phyloP scores from a whole-genome alignment of 106 monocot species.

The Dactylorhiza incarnata region DNA sequence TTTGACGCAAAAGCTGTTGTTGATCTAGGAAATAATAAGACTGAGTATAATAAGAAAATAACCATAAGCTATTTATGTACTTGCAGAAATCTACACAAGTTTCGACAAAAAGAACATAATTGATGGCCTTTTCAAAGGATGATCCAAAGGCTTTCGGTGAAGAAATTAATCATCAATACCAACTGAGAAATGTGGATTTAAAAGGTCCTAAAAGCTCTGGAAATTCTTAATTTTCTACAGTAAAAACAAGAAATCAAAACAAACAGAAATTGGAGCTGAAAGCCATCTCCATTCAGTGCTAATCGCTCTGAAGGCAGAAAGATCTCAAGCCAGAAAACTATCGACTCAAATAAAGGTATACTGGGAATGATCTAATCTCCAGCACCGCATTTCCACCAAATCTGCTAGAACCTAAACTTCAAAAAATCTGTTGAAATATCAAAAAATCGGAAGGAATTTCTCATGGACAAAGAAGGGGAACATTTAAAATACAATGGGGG shows the following conservation, averaged over 20 bases:
- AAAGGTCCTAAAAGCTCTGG: too few relatives aligned
- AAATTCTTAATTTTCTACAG: too few relatives aligned
- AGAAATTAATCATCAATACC: too few relatives aligned
- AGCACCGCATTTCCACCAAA: neutral
- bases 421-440: neutral
- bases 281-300: neutral
- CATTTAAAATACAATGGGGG: neutral
- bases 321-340: neutral
- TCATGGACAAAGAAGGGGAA: neutral
- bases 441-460: neutral
- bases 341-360: neutral
- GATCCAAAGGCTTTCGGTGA: neutral
- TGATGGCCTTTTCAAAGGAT: neutral
- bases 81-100: too few relatives aligned
- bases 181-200: too few relatives aligned
- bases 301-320: neutral
- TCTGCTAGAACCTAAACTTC: neutral
- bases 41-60: neutral
- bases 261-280: too few relatives aligned
- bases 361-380: neutral
- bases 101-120: neutral
- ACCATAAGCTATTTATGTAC: too few relatives aligned
- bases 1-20: neutral
- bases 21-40: neutral
- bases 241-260: too few relatives aligned